Base-by-base conservation (phyloP, 306 rosid species). In the Neltuma alba region DNA sequence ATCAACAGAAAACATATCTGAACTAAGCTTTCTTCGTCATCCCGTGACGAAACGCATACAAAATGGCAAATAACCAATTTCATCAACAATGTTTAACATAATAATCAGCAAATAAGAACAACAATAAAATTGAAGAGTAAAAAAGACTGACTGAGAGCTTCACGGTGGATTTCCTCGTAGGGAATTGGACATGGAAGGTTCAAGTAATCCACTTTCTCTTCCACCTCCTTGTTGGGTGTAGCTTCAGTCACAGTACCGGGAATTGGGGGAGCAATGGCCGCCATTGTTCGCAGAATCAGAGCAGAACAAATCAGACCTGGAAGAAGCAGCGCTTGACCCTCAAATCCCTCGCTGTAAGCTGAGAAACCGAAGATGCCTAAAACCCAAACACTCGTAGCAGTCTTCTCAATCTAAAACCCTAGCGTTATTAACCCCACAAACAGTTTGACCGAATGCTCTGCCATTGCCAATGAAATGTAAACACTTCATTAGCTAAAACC, bases 151-250 rank as follows among this genome's bases (percentile, higher is more conserved):
- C 99, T 91, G 90, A 91, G 84, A 64, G 99, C 94, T 93, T 96
- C 99, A n/a, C 99, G 99, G 79, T 90, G 96, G 85, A 96, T 89
- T 86, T 96, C 99, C 57, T 96, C 99, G 62, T 88, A 96, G 68
- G 99, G 91, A 72, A 96, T 88, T 50, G 99, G 98, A 50, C 98
- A 93, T 13, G 98, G 97, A 36, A 93, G 99, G 76, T 96, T 84
- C 83, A 86, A 42, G 88, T 89, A 96, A 85, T 96, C 97, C 18
- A 86, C 91, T 65, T 74, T 88, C 74, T 84, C 88, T 3, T 89
- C 87, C 69, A 30, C 69, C 72, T 85, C 72, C 44, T 75, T 40
- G 30, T 47, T 72, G 25, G 76, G 50, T 7, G 15, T 40, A 67
- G 50, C 12, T 33, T 21, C 47, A 38, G 30, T 23, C 52, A 10